Evolutionary conservation across 768 basidiomycete species (phyloP), one percentile per base, ranked within the genome.

Genomic region (Auriscalpium vulgare): DNA sequence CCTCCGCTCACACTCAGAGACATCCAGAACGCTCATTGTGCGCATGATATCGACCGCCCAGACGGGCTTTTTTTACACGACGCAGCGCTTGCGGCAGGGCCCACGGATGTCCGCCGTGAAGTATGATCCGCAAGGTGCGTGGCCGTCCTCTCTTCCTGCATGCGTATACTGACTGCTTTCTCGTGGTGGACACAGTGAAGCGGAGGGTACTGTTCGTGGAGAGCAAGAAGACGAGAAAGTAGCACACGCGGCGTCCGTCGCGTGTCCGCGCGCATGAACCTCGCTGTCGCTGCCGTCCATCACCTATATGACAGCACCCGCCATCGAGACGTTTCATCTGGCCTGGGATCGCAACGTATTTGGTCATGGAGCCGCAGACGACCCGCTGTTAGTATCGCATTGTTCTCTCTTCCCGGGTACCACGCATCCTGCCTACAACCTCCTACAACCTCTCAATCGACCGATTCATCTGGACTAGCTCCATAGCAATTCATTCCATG

Each of bases 61-160:
- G 70, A 95, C 92, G 1, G 92, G 93, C 10, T 92, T 80, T 74
- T 94, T 94, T 70, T 95, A 95, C 72, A 91, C 90, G 19, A 88
- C 88, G 2, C 80, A 85, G 59, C 80, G 93, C 19, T 72, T 85
- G 44, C 79, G 93, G 10, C 69, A 79, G 65, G 87, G 84, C 2
- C 83, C 89, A n/a, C 87, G 80, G 69, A 72, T 95, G 50, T 84
- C 89, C 8, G 85, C 89, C n/a, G 87, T 95, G 63, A 95, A 95
- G 70, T 95, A 94, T 68, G 93, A 95, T 65, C 91, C 91, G 1
- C 73, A 75, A 66, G 90, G 92, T 91, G 68, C 56, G 82, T 68
- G n/a, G 21, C 8, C 14, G 52, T 51, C 9, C 17, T 17, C 35
- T 51, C n/a, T 36, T 3, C 53, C 6, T 37, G 16, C 19, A 62